These are phyloP conservation scores for Chloropicon primus DNA, from an alignment of 139 green algal genomes.

Conservation along the genomic window DNA sequence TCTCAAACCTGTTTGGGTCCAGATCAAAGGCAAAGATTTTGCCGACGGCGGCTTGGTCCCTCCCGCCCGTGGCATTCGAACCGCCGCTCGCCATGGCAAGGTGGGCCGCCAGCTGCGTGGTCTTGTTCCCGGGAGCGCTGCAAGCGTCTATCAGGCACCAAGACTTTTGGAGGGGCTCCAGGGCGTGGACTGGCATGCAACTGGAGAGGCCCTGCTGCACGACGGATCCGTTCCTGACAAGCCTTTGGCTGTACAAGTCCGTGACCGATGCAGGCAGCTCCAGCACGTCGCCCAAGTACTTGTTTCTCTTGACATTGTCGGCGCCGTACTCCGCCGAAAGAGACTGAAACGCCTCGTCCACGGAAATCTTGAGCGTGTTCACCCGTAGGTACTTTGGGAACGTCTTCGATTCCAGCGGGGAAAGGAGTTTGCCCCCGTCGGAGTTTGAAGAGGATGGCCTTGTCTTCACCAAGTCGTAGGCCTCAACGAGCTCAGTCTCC, in stretches of 20 bases:
- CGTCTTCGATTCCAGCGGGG: background rate
- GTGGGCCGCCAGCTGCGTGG: constrained; percentile 77
- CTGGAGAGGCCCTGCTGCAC: constrained; percentile 68
- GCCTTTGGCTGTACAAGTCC: constrained; percentile 70
- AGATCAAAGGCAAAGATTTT: constrained; percentile 72
- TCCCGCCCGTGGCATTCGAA: background rate
- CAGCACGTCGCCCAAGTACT: constrained; percentile 65
- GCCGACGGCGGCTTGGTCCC: constrained; percentile 20
- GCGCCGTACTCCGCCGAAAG: constrained; percentile 17
- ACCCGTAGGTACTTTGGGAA: constrained; percentile 41
- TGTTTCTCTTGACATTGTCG: constrained; percentile 18
- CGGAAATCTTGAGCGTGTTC: constrained; percentile 49
- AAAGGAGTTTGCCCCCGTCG: background rate
- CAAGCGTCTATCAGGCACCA: background rate
- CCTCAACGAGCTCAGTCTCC: background rate
- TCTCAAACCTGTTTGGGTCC: constrained; percentile 47
- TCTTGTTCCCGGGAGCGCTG: constrained; percentile 95
- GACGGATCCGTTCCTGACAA: constrained; percentile 55
- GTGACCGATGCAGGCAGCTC: constrained; percentile 56
- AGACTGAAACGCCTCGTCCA: constrained; percentile 38
- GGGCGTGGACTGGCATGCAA: constrained; percentile 74
- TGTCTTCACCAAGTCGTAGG: background rate
- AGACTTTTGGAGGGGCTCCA: constrained; percentile 60
- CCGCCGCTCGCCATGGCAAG: constrained; percentile 22
- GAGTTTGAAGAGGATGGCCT: background rate